These are phyloP conservation scores for Naumovozyma dairenensis DNA, from an alignment of 805 yeast species.

Conservation along the genomic window DNA sequence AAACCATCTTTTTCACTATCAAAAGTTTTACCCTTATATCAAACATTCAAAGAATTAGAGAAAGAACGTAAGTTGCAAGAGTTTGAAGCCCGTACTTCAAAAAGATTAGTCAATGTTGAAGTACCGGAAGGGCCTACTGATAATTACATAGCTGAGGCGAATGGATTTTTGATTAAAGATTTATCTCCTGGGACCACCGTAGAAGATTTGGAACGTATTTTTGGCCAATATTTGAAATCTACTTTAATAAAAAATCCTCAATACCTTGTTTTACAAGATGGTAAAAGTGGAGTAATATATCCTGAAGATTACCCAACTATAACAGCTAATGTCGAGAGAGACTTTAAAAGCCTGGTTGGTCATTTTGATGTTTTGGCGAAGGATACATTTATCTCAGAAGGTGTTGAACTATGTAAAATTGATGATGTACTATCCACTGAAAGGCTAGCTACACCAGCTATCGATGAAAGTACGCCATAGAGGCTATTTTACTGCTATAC, in stretches of 20 bases:
- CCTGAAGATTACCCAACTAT: conserved; percentile 29
- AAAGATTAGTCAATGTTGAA: conserved; percentile 19
- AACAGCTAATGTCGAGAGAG: conserved; percentile 34
- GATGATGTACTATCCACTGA: conserved; percentile 6
- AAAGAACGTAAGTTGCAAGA: conserved; percentile 25
- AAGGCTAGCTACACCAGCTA: conserved; percentile 5
- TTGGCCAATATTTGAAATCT: conserved; percentile 23
- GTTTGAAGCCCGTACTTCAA: conserved; percentile 19
- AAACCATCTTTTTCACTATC: conserved; percentile 18
- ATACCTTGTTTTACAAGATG: conserved; percentile 6
- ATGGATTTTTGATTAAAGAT: conserved; percentile 46
- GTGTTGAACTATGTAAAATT: conserved; percentile 15
- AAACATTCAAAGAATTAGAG: conserved; percentile 32
- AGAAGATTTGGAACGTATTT: conserved; percentile 33
- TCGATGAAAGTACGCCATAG: too few relatives aligned
- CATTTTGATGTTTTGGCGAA: conserved; percentile 20
- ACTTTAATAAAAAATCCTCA: conserved; percentile 24
- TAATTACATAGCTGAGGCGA: conserved; percentile 29
- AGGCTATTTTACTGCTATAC: too few relatives aligned
- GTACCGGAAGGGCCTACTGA: conserved; percentile 15
- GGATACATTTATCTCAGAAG: conserved; percentile 19
- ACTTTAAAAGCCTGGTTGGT: conserved; percentile 34
- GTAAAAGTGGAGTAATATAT: conserved; percentile 12
- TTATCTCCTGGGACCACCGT: conserved; percentile 44
- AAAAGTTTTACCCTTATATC: conserved; percentile 35